Conservation (phyloP, 495 filamentous ascomycete genomes). For the Tuber magnatum region DNA sequence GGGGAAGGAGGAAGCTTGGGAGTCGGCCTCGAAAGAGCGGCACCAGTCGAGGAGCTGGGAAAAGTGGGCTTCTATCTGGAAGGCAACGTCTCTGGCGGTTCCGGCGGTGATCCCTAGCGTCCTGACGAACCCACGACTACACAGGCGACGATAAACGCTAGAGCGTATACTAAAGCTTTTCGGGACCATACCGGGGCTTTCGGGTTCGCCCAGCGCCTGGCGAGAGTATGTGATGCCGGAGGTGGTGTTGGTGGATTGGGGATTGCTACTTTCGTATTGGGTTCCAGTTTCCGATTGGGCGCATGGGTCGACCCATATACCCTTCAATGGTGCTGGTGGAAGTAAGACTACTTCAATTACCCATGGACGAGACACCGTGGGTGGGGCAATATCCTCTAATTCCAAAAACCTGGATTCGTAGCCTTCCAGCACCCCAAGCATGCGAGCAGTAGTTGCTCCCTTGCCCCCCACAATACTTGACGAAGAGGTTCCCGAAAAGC, state of each 20-base stretch:
- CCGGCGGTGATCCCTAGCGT: constrained; percentile 51
- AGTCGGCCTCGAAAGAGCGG: constrained; percentile 14
- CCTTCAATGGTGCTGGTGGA: constrained; percentile 27
- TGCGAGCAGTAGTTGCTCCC: constrained; percentile 3
- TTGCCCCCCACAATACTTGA: not conserved
- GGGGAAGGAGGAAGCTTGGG: not conserved
- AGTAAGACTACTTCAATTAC: constrained; percentile 29
- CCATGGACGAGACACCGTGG: constrained; percentile 23
- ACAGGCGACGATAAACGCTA: constrained; percentile 50
- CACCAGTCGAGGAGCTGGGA: constrained; percentile 46
- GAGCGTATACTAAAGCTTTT: constrained; percentile 27
- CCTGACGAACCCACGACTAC: constrained; percentile 60
- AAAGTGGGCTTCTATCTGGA: constrained; percentile 55
- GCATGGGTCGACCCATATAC: constrained; percentile 24
- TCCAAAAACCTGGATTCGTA: constrained; percentile 20
- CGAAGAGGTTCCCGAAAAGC: constrained; percentile 10
- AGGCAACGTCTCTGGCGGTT: constrained; percentile 55
- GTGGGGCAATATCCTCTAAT: constrained; percentile 19
- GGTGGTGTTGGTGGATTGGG: constrained; percentile 27
- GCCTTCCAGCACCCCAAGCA: constrained; percentile 15
- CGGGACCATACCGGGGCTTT: constrained; percentile 1
- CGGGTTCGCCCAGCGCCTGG: not conserved
- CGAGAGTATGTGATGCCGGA: constrained; percentile 9
- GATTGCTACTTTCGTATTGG: constrained; percentile 36
- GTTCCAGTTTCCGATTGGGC: constrained; percentile 7